These are phyloP conservation scores for Phytophthora litchii DNA, from an alignment of 352 stramenopile species.

Conservation along the genomic window DNA sequence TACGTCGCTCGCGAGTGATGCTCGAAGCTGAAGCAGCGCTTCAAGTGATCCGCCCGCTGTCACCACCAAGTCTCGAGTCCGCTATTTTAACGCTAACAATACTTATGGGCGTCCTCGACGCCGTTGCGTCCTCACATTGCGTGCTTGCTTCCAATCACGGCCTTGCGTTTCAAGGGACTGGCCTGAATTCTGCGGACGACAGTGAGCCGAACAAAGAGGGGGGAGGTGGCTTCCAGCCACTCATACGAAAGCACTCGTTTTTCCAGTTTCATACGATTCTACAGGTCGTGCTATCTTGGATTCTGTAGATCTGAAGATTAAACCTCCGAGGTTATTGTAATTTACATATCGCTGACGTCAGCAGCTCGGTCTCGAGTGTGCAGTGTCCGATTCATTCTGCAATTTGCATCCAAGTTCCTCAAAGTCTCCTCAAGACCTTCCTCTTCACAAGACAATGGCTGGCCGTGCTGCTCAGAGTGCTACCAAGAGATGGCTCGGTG, in stretches of 20 bases:
- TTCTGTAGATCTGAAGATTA: constrained; percentile 2
- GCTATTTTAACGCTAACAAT: constrained; percentile 35
- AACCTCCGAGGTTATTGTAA: constrained; percentile 17
- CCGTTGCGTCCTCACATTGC: constrained; percentile 15
- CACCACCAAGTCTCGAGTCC: constrained; percentile 11
- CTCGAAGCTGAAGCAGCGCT: constrained; percentile 22
- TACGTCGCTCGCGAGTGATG: constrained; percentile 10
- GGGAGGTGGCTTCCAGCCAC: constrained; percentile 29
- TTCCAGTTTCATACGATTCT: neutral
- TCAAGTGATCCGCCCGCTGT: constrained; percentile 18
- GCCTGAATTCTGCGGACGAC: constrained; percentile 30
- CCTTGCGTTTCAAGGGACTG: constrained; percentile 34
- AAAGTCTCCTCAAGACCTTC: constrained; percentile 17
- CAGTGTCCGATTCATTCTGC: constrained; percentile 53
- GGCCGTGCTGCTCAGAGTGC: constrained; percentile 52
- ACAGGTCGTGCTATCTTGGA: neutral
- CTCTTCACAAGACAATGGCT: constrained; percentile 52
- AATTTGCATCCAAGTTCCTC: constrained; percentile 57
- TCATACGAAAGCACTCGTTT: constrained; percentile 14
- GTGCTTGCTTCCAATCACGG: constrained; percentile 7
- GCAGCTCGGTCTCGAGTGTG: neutral
- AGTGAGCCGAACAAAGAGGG: constrained; percentile 14
- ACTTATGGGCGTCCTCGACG: neutral
- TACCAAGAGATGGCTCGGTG: constrained; percentile 74
- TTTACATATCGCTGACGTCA: constrained; percentile 27